phyloP scores from a whole-genome alignment of 192 early-diverging fungal species.

The Radiomyces spectabilis region DNA sequence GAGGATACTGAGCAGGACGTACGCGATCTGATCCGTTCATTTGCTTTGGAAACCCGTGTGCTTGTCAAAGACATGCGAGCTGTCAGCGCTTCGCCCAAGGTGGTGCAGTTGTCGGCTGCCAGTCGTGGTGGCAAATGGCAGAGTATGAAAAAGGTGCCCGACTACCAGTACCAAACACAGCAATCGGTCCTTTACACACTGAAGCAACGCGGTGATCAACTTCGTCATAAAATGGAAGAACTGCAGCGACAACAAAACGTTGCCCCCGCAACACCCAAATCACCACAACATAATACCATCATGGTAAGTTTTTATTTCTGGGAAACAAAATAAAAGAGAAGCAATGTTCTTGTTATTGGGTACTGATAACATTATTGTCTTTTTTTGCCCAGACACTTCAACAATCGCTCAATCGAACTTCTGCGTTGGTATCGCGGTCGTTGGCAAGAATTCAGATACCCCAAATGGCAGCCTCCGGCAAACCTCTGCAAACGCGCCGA shows the following conservation, averaged over 20 bases:
- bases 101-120: conserved; percentile 34
- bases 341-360: no score
- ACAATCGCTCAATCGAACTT: neutral
- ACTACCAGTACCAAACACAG: conserved; percentile 49
- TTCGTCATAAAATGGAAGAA: conserved; percentile 19
- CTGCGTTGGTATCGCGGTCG: neutral
- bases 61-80: conserved; percentile 37
- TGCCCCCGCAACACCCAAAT: neutral
- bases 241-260: neutral
- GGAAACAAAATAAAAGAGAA: neutral
- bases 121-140: conserved; percentile 31
- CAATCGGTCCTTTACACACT: conserved; percentile 46
- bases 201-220: conserved; percentile 41
- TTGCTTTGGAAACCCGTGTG: conserved; percentile 40
- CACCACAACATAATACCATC: neutral
- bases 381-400: neutral
- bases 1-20: neutral
- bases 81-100: conserved; percentile 41
- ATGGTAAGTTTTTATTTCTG: neutral
- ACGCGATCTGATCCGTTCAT: conserved; percentile 15
- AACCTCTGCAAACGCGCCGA: neutral
- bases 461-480: conserved; percentile 1
- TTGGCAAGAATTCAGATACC: conserved; percentile 18
- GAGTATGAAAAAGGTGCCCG: conserved; percentile 32
- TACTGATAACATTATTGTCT: neutral